Percentiles rank a stretch among this genome's conserved stretches.
These are phyloP conservation scores for Trichoderma sp. DNA, from an alignment of 2,329 filamentous ascomycete genomes.

Conservation along the genomic window DNA sequence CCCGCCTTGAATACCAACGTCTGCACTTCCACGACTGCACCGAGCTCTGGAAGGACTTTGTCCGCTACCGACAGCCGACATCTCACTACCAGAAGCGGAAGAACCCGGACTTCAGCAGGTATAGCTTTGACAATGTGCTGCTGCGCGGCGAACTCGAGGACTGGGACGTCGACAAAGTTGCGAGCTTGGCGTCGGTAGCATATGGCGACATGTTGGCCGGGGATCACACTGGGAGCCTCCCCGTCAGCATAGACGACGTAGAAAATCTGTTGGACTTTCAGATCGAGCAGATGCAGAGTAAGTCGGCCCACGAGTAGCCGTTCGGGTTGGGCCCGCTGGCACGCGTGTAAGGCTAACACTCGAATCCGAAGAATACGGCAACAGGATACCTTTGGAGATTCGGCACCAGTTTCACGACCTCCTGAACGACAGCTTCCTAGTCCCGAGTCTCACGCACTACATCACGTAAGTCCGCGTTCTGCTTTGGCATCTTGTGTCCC, in stretches of 20 bases:
- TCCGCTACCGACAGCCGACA: conserved; percentile 78
- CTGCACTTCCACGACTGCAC: conserved; percentile 79
- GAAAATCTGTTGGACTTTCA: conserved; percentile 85
- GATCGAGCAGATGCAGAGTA: conserved; percentile 83
- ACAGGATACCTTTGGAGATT: conserved; percentile 74
- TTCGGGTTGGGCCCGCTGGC: not conserved
- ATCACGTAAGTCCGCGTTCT: conserved; percentile 54
- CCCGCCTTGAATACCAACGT: conserved; percentile 76
- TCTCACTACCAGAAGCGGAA: conserved; percentile 66
- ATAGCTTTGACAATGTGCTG: conserved; percentile 62
- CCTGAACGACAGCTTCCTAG: conserved; percentile 65
- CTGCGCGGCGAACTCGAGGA: conserved; percentile 52
- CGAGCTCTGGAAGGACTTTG: conserved; percentile 79
- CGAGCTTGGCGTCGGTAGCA: conserved; percentile 50
- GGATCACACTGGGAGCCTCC: conserved; percentile 44
- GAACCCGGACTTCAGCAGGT: conserved; percentile 58
- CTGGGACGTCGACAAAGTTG: conserved; percentile 49
- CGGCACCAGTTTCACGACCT: conserved; percentile 70
- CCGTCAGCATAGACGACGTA: conserved; percentile 75
- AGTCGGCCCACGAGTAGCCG: conserved; percentile 32
- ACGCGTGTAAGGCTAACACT: conserved; percentile 28
- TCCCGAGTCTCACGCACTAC: conserved; percentile 76
- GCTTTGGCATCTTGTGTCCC: not conserved
- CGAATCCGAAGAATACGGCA: conserved; percentile 64
- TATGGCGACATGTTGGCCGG: conserved; percentile 58